Conservation (phyloP, 2,329 filamentous ascomycete genomes). For the Aspergillus felis region DNA sequence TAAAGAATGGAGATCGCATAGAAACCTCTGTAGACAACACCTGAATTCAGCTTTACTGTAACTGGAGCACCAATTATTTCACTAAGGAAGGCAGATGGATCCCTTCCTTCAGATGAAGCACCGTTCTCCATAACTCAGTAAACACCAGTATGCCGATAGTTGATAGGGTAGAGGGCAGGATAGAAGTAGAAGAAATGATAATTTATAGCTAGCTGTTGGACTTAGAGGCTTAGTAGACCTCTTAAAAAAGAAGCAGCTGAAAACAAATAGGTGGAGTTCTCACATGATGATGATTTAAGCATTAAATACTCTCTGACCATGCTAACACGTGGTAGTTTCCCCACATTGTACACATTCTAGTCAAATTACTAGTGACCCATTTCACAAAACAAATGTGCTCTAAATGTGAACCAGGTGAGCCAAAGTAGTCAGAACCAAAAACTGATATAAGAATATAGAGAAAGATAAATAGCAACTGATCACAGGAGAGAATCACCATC, state of each 20-base stretch:
- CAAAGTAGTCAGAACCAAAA: neutral
- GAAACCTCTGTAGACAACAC: constrained; percentile 93
- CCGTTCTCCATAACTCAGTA: constrained; percentile 67
- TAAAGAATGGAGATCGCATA: neutral
- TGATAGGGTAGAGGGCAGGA: too few species aligned
- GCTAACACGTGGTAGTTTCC: too few species aligned
- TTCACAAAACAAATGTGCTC: neutral
- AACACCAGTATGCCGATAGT: too few species aligned
- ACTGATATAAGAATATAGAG: neutral
- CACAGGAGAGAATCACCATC: neutral
- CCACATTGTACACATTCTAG: too few species aligned
- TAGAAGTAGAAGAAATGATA: neutral
- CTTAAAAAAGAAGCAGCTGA: neutral
- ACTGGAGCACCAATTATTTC: constrained; percentile 94
- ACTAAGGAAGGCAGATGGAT: constrained; percentile 87
- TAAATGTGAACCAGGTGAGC: neutral
- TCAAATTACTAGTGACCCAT: neutral
- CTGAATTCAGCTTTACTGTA: constrained; percentile 97
- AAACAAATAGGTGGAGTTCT: neutral
- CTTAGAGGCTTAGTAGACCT: neutral
- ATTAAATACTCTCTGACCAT: too few species aligned
- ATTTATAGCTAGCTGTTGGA: neutral
- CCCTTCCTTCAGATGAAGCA: constrained; percentile 67
- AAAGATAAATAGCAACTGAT: neutral
- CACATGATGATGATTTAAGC: neutral